A percentile compares a stretch with the other conserved stretches of the same genome.
These are phyloP conservation scores for Scolecobasidium constrictum DNA, from an alignment of 2,329 filamentous ascomycete species.

Conservation along the genomic window DNA sequence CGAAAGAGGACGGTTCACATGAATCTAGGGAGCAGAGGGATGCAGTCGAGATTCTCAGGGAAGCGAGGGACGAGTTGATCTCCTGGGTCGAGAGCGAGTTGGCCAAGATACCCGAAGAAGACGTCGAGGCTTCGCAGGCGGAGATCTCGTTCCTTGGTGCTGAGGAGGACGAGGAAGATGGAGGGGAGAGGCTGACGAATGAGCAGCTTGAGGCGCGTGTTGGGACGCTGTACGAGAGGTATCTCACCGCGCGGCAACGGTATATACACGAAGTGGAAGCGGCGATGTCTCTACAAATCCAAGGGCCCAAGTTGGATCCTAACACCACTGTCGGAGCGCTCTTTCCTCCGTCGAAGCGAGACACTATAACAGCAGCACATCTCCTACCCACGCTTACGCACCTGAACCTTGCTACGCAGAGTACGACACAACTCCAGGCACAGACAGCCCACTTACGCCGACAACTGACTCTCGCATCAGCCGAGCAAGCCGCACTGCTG, in stretches of 20 bases:
- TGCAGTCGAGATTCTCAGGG: constrained; percentile 28
- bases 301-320: neutral
- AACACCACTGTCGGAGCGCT: too few relatives aligned
- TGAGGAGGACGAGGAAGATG: neutral
- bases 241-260: constrained; percentile 15
- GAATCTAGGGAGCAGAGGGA: neutral
- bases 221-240: constrained; percentile 20
- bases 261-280: constrained; percentile 5
- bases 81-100: constrained; percentile 41
- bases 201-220: constrained; percentile 16
- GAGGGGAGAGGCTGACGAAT: constrained; percentile 15
- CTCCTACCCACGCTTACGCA: constrained; percentile 21
- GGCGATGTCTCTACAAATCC: neutral
- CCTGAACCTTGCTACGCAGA: constrained; percentile 17
- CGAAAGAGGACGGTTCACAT: constrained; percentile 9
- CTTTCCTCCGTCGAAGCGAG: neutral
- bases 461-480: constrained; percentile 20
- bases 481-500: constrained; percentile 19
- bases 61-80: constrained; percentile 37
- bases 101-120: constrained; percentile 26
- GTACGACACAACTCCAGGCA: constrained; percentile 22
- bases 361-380: constrained; percentile 12
- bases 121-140: constrained; percentile 20
- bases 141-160: constrained; percentile 9
- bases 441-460: constrained; percentile 23